phyloP scores from a whole-genome alignment of 2,329 filamentous ascomycete species.

The Scytalidium sp. region DNA sequence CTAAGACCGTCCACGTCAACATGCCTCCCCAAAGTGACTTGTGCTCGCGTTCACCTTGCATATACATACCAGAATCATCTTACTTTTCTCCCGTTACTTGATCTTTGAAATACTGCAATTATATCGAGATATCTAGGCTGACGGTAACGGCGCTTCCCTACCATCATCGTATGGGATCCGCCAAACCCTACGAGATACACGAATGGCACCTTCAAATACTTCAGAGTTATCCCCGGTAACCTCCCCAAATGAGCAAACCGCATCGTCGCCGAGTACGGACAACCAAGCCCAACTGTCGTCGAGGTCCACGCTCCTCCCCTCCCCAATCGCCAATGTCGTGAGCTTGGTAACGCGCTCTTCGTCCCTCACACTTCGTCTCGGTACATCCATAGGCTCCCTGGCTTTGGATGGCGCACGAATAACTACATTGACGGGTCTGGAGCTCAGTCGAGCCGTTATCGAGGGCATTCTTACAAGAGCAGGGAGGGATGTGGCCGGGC shows the following conservation, averaged over 20 bases:
- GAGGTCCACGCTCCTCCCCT: slow-evolving; percentile 51
- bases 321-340: slow-evolving; percentile 54
- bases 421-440: slow-evolving; percentile 34
- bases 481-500: slow-evolving; percentile 29
- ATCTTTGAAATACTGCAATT: too few relatives aligned
- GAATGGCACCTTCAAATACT: neutral
- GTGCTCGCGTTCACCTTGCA: neutral
- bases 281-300: neutral
- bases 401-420: slow-evolving; percentile 32
- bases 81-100: neutral
- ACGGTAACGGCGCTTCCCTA: neutral
- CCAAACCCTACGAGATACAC: neutral
- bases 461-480: slow-evolving; percentile 33
- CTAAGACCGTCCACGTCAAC: neutral
- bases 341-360: slow-evolving; percentile 60
- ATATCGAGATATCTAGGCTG: too few relatives aligned
- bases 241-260: slow-evolving; percentile 21
- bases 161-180: slow-evolving; percentile 3
- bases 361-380: slow-evolving; percentile 42
- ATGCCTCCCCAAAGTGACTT: neutral
- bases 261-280: neutral
- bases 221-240: slow-evolving; percentile 11
- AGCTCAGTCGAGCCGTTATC: slow-evolving; percentile 33
- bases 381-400: slow-evolving; percentile 32
- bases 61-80: neutral